These are phyloP conservation scores for Coemansia sp. DNA, from an alignment of 192 early-diverging fungal genomes.

Conservation along the genomic window DNA sequence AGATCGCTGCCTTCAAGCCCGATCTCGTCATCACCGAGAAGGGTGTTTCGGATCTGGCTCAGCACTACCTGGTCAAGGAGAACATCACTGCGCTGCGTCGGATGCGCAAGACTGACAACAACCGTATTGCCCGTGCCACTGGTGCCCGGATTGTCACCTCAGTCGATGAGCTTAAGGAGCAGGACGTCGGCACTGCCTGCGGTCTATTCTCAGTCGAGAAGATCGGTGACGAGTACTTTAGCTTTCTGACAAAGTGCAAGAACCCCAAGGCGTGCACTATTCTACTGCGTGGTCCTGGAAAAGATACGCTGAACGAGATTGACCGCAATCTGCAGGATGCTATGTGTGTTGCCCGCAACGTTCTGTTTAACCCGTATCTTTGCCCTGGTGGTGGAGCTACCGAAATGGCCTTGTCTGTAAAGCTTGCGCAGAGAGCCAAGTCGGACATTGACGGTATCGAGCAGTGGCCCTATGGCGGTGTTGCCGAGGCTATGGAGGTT, in stretches of 20 bases:
- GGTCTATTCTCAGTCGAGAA: constrained; percentile 94
- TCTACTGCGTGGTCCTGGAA: constrained; percentile 92
- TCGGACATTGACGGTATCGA: constrained; percentile 77
- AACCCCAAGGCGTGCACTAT: constrained; percentile 99
- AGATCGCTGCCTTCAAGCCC: constrained; percentile 94
- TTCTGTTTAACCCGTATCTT: constrained; percentile 91
- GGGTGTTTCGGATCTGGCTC: constrained; percentile 97
- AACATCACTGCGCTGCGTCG: constrained; percentile 98
- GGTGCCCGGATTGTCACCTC: constrained; percentile 96
- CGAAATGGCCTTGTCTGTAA: constrained; percentile 95
- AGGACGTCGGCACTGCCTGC: constrained; percentile 92
- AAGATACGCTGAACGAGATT: constrained; percentile 96
- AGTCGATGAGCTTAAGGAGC: constrained; percentile 94
- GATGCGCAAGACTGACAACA: constrained; percentile 98
- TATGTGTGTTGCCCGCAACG: constrained; percentile 98
- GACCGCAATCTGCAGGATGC: constrained; percentile 99
- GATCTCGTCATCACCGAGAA: constrained; percentile 99
- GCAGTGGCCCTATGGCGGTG: constrained; percentile 96
- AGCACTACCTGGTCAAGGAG: constrained; percentile 97
- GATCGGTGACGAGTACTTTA: constrained; percentile 99
- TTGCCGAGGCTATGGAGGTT: constrained; percentile 94
- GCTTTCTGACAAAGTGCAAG: constrained; percentile 89
- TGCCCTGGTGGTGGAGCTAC: constrained; percentile 97
- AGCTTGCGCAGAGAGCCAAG: constrained; percentile 86
- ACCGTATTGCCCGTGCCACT: constrained; percentile 96